These are phyloP conservation scores for Bacterosira constricta DNA, from an alignment of 108 stramenopile species.

Conservation along the genomic window DNA sequence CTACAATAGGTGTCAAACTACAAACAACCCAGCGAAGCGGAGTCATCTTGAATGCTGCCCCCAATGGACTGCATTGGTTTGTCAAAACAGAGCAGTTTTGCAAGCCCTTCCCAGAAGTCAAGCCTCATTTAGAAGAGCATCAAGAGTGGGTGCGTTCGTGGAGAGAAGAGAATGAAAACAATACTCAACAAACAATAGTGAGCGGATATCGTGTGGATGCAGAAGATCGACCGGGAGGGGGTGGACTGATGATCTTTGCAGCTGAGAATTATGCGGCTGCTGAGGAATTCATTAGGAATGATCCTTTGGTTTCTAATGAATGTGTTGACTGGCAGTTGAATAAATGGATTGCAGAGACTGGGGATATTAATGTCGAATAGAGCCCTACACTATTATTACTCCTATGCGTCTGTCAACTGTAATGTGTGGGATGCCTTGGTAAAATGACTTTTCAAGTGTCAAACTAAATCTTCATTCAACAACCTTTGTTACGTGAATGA, in stretches of 20 bases:
- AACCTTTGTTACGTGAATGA: no score
- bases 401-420: no score
- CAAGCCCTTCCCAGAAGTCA: conserved; percentile 49
- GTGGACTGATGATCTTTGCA: conserved; percentile 64
- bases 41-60: conserved; percentile 8
- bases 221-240: conserved; percentile 62
- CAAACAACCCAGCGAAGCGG: not conserved
- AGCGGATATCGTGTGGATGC: conserved; percentile 65
- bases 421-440: no score
- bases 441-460: no score
- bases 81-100: conserved; percentile 62
- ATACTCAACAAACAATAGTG: conserved; percentile 23
- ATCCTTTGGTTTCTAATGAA: conserved; percentile 56
- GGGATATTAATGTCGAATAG: conserved; percentile 47
- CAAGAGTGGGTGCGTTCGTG: conserved; percentile 49
- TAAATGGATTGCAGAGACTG: conserved; percentile 65
- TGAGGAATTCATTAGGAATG: conserved; percentile 33
- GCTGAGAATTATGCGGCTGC: conserved; percentile 50
- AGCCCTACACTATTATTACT: not conserved
- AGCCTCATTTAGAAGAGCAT: conserved; percentile 58
- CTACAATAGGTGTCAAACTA: no score
- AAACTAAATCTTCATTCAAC: no score
- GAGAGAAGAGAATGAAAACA: conserved; percentile 6
- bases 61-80: conserved; percentile 62
- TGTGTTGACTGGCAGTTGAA: conserved; percentile 64